A percentile compares a stretch with the other conserved stretches of the same genome.
Conservation (phyloP, 345 rosid genomes). For the Clausena lansium region DNA sequence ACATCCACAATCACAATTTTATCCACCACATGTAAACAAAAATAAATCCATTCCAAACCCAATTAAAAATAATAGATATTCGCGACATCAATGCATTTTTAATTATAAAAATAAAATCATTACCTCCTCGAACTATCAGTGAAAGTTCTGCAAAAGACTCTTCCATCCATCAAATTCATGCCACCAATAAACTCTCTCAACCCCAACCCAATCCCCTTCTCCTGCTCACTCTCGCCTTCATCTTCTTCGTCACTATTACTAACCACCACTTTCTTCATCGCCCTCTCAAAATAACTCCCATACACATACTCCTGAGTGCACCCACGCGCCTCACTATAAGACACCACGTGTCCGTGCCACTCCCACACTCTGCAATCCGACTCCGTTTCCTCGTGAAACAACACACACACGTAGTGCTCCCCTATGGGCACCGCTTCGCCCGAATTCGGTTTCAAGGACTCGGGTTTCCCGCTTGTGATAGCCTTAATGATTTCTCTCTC, state of each 20-base stretch:
- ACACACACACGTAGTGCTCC: conserved; percentile 14
- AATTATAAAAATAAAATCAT: not conserved
- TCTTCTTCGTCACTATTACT: not conserved
- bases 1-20: not conserved
- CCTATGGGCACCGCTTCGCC: conserved; percentile 13
- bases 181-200: conserved; percentile 3
- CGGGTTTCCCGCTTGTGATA: not conserved
- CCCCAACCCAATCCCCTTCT: not conserved
- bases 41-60: not conserved
- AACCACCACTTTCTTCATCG: not conserved
- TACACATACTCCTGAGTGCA: conserved; percentile 15
- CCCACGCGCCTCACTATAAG: not conserved
- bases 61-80: not conserved
- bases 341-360: conserved; percentile 19
- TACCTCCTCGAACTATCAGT: conserved; percentile 5
- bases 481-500: conserved; percentile 10
- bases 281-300: conserved; percentile 18
- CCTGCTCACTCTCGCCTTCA: conserved; percentile 4
- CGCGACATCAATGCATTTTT: not conserved
- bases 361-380: conserved; percentile 15
- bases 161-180: conserved; percentile 9
- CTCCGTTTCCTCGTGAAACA: conserved; percentile 7
- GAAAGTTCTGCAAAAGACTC: not conserved
- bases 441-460: conserved; percentile 17
- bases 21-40: not conserved